Base-by-base conservation (phyloP, 176 grass and related monocot genomes). In the Bromus sterilis region DNA sequence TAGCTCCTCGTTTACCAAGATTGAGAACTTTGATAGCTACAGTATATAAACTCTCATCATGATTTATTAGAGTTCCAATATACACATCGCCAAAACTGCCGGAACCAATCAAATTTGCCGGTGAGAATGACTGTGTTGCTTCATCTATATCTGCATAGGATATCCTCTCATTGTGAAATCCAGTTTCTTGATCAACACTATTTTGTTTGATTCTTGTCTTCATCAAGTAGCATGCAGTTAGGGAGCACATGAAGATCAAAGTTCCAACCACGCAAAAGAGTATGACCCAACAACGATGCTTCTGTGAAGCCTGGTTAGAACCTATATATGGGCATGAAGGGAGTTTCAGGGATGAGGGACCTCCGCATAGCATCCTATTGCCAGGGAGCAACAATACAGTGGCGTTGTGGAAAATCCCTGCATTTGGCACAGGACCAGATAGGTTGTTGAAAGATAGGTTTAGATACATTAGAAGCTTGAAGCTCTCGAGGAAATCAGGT, bases 401-500 rank as follows among this genome's bases (percentile, higher is more conserved):
- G 23, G 42, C 6, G 37, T 76, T 83, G 30, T 5, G 3, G 49
- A 83, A 83, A 9, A 76, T 51, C 13, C 59, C 81, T 40, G 42
- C 65, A n/a, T 51, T 63, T 66, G 71, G 71, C 7, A 83, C 81
- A 4, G 43, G 58, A 16, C 81, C 81, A 40, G 58, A 83, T 6
- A 83, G 71, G 14, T 66, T 55, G 60, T 83, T 76, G 81, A 76
- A 83, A 72, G 81, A 83, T 31, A 83, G 71, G 12, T 83, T 83
- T 31, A 83, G 58, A 76, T 83, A 6, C 3, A 2, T 83, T 15
- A 76, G 58, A 83, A 26, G 4, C 9, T 25, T 1, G 8, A 76
- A 55, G 43, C 1, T 7, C 32, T n/a, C 71, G 1, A 83, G 31
- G 35, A 66, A 83, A 0, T 39, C 24, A 4, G 81, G 81, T 83